A percentile compares a stretch with the other conserved stretches of the same genome.
Evolutionary conservation across 257 asterid species (phyloP).

Genomic region (Eustoma russellianum): DNA sequence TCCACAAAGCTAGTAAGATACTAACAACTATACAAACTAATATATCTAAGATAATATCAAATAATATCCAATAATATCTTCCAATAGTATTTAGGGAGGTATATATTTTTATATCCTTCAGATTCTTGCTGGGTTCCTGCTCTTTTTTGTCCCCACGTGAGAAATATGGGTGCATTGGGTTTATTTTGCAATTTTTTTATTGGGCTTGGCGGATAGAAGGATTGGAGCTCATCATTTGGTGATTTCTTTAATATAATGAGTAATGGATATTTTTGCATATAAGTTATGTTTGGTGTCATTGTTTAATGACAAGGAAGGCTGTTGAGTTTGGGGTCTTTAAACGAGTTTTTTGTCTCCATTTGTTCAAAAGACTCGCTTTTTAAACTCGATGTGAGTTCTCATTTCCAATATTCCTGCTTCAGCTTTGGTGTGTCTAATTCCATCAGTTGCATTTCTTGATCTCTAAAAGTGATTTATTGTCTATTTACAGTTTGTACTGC

Average conservation of each 20-base stretch:
- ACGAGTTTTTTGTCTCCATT: slow-evolving; percentile 44
- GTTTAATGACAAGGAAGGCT: slow-evolving; percentile 67
- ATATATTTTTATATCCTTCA: slow-evolving; percentile 24
- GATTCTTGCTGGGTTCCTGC: too few relatives aligned
- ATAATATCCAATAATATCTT: too few relatives aligned
- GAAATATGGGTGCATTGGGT: slow-evolving; percentile 43
- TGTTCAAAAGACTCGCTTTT: slow-evolving; percentile 26
- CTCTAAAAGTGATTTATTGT: neutral
- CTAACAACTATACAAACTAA: too few relatives aligned
- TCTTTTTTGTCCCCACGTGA: slow-evolving; percentile 50
- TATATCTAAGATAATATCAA: too few relatives aligned
- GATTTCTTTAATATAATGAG: slow-evolving; percentile 29
- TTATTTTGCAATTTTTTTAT: slow-evolving; percentile 15
- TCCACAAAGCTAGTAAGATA: too few relatives aligned
- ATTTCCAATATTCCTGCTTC: slow-evolving; percentile 27
- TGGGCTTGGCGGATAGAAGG: slow-evolving; percentile 16
- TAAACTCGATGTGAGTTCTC: slow-evolving; percentile 25
- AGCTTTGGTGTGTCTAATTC: slow-evolving; percentile 8
- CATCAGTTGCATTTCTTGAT: neutral
- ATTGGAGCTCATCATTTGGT: slow-evolving; percentile 30
- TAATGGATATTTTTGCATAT: slow-evolving; percentile 13
- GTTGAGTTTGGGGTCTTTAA: slow-evolving; percentile 35
- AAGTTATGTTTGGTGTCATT: slow-evolving; percentile 51
- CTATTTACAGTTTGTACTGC: neutral
- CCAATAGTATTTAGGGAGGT: neutral